Evolutionary conservation across 1,284 basidiomycete species (phyloP).

Genomic region (Tremellales sp.): DNA sequence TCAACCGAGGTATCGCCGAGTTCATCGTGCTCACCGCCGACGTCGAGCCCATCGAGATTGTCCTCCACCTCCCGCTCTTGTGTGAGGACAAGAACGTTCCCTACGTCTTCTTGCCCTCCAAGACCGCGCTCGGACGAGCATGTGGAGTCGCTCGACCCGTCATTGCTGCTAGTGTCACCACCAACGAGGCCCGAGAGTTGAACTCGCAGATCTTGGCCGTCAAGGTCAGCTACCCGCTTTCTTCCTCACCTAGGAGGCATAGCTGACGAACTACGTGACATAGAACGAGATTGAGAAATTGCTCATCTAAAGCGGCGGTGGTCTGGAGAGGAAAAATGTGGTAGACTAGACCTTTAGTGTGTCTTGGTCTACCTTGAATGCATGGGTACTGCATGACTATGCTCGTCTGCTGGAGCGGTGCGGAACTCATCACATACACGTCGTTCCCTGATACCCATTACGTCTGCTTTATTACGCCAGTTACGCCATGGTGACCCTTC

Average conservation of each 20-base stretch:
- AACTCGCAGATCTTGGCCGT: slow-evolving; percentile 84
- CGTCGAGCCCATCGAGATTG: slow-evolving; percentile 95
- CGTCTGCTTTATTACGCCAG: no score
- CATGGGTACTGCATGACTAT: no score
- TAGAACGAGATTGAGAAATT: slow-evolving; percentile 83
- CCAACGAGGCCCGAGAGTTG: slow-evolving; percentile 90
- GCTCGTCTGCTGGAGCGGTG: no score
- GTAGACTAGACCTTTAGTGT: no score
- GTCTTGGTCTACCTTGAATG: no score
- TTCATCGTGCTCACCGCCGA: slow-evolving; percentile 98
- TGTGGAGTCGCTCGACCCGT: slow-evolving; percentile 95
- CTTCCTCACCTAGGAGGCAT: neutral
- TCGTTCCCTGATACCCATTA: no score
- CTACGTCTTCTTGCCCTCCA: slow-evolving; percentile 84
- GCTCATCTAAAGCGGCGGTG: slow-evolving; percentile 52
- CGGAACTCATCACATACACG: no score
- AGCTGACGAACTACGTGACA: slow-evolving; percentile 60
- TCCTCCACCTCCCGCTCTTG: slow-evolving; percentile 92
- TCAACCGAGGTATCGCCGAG: slow-evolving; percentile 98
- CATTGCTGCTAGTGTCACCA: slow-evolving; percentile 91
- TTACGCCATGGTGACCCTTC: no score
- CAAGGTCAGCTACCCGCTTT: slow-evolving; percentile 53
- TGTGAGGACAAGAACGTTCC: slow-evolving; percentile 99
- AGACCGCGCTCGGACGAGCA: slow-evolving; percentile 78
- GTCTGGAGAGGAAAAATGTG: neutral